A percentile compares a stretch with the other conserved stretches of the same genome.
These are phyloP conservation scores for Plasmodium blacklocki DNA, from an alignment of 169 alveolate species.

Conservation along the genomic window DNA sequence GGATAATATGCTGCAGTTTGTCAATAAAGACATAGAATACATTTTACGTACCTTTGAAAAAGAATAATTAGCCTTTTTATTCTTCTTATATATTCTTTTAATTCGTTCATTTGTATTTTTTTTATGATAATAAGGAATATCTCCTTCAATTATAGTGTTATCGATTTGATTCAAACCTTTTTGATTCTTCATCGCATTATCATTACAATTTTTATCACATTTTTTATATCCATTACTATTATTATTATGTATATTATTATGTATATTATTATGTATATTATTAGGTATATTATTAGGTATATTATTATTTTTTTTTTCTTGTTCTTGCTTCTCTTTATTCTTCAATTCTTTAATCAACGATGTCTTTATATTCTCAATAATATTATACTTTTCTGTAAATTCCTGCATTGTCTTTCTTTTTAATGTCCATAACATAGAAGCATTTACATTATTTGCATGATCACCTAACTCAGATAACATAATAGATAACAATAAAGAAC, in stretches of 20 bases:
- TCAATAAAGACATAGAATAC: background rate
- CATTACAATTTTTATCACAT: too few relatives aligned
- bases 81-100: conserved; percentile 32
- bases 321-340: background rate
- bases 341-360: background rate
- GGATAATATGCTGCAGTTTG: conserved; percentile 18
- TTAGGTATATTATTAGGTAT: too few relatives aligned
- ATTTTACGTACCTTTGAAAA: background rate
- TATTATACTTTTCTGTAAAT: conserved; percentile 44
- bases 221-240: background rate
- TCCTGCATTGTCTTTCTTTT: conserved; percentile 60
- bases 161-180: too few relatives aligned
- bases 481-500: conserved; percentile 85
- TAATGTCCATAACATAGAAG: conserved; percentile 85
- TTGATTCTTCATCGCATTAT: background rate
- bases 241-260: background rate
- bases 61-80: conserved; percentile 21
- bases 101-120: background rate
- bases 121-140: too few relatives aligned
- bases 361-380: conserved; percentile 11
- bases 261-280: background rate
- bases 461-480: conserved; percentile 90
- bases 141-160: background rate
- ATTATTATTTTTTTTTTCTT: too few relatives aligned
- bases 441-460: conserved; percentile 87